Base-by-base conservation (phyloP, 2,329 filamentous ascomycete species). In the Dactylellina sp. region DNA sequence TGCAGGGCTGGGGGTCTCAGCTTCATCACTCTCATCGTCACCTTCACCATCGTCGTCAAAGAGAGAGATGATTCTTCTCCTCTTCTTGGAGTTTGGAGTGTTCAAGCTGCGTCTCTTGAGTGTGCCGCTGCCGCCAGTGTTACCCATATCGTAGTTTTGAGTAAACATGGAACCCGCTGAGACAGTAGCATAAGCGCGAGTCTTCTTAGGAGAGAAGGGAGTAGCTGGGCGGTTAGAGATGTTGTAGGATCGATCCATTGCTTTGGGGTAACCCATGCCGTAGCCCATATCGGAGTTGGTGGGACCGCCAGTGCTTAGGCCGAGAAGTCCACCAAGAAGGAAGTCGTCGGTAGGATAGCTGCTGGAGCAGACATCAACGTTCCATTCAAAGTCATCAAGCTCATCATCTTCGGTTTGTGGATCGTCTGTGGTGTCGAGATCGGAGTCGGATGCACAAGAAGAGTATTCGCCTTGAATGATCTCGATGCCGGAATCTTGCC, bases 381-480 rank as follows among this genome's bases (percentile, higher is more conserved):
- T 75, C 71, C 71, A 75, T 16, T 75, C 71, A 44, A 75, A 75
- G 18, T 63, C 59, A 28, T 75, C 71, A n/a, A 53, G 37, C 11
- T 70, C 64, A 20, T 75, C 71, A 44, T 75, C 71, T 28, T 75
- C 71, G 35, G 71, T 75, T 32, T 70, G 71, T 40, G 64, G 64
- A 32, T 75, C 71, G 37, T 68, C 64, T n/a, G 70, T 74, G 7
- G 63, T 75, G 35, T 68, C 71, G 24, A 70, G 47, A 47, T 75
- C 71, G 16, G 71, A 70, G 6, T 49, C 40, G 25, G 71, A 75
- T 9, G 64, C 57, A 18, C 63, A 68, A 28, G 71, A 75, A 24
- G 71, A 75, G 24, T 75, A 75, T 49, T 75, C 71, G 44, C 71
- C 71, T 39, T 75, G 62, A 32, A 75, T 68, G 20, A 75, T 63